Conservation (phyloP, 345 rosid genomes). For the Salix viminalis region DNA sequence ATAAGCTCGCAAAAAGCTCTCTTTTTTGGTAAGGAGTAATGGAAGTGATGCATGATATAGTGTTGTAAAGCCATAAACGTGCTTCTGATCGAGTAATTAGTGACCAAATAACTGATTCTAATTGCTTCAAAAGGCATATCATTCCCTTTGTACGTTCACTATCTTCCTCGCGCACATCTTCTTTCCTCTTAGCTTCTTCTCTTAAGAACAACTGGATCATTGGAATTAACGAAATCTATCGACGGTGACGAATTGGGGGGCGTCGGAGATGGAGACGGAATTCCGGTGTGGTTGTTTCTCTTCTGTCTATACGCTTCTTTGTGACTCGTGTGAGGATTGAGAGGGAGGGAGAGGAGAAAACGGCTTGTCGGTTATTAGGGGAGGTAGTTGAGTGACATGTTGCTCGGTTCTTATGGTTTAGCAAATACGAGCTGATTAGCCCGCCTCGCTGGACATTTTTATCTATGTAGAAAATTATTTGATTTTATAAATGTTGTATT, state of each 20-base stretch:
- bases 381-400: too few relatives aligned
- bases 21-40: constrained; percentile 43
- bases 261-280: neutral
- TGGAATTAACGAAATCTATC: too few relatives aligned
- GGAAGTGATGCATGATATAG: constrained; percentile 39
- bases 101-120: constrained; percentile 57
- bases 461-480: too few relatives aligned
- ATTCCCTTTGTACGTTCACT: constrained; percentile 17
- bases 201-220: constrained; percentile 57
- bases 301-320: too few relatives aligned
- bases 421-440: too few relatives aligned
- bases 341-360: too few relatives aligned
- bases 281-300: too few relatives aligned
- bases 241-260: neutral
- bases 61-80: constrained; percentile 71
- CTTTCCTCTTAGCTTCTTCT: constrained; percentile 32
- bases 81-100: constrained; percentile 68
- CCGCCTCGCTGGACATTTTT: too few relatives aligned
- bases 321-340: too few relatives aligned
- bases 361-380: too few relatives aligned
- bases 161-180: neutral
- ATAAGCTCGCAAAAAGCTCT: constrained; percentile 48
- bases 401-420: too few relatives aligned
- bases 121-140: constrained; percentile 41
- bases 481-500: too few relatives aligned